phyloP scores from a whole-genome alignment of 2,329 filamentous ascomycete genomes.

The Aureobasidium leucospermi region DNA sequence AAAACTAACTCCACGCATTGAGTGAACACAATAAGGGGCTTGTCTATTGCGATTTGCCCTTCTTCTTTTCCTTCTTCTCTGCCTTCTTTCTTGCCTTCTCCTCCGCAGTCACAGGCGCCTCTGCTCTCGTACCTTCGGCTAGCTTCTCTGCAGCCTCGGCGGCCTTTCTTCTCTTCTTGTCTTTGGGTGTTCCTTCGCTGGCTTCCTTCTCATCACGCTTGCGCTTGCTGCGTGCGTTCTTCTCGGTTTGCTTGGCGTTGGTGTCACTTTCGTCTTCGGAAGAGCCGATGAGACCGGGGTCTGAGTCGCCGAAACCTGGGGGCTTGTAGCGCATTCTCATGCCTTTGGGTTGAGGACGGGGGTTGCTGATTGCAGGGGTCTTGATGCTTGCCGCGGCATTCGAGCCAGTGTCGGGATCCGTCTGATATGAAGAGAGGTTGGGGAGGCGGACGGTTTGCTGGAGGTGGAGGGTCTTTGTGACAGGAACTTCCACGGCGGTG shows the following conservation, averaged over 20 bases:
- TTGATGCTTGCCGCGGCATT: constrained; percentile 36
- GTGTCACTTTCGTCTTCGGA: constrained; percentile 34
- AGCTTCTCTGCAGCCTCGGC: constrained; percentile 16
- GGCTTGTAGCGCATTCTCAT: constrained; percentile 62
- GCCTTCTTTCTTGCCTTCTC: constrained; percentile 32
- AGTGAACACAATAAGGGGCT: not conserved
- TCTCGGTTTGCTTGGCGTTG: constrained; percentile 20
- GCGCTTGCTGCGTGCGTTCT: constrained; percentile 28
- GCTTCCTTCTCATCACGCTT: constrained; percentile 29
- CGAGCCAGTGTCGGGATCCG: constrained; percentile 32
- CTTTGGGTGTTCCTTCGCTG: constrained; percentile 28
- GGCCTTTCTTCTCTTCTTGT: constrained; percentile 32
- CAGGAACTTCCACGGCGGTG: constrained; percentile 31
- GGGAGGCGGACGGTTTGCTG: constrained; percentile 55
- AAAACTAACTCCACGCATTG: not conserved
- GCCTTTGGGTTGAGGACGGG: constrained; percentile 59
- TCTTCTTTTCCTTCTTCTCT: constrained; percentile 23
- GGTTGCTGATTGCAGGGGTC: constrained; percentile 43
- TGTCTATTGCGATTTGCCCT: constrained; percentile 21
- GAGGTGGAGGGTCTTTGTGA: constrained; percentile 58
- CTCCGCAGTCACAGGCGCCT: constrained; percentile 21
- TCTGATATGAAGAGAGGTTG: constrained; percentile 34
- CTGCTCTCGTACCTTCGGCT: constrained; percentile 11
- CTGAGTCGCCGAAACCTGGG: constrained; percentile 48
- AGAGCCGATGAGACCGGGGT: constrained; percentile 35